Base-by-base conservation (phyloP, 2,329 filamentous ascomycete genomes). In the Colletotrichum graminicola region DNA sequence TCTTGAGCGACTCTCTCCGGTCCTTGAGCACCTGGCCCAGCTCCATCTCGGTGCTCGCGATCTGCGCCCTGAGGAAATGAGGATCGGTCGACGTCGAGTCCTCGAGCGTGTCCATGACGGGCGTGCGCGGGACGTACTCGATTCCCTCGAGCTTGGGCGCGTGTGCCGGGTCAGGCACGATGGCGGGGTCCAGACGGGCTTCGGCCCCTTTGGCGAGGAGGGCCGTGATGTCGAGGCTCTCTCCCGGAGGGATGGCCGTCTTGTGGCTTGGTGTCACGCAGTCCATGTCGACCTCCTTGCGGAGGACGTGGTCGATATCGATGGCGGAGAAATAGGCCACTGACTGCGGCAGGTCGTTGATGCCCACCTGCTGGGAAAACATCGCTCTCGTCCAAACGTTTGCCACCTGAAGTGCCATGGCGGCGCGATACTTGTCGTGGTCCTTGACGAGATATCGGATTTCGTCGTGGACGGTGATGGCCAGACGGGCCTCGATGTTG, bases 251-350 rank as follows among this genome's bases (percentile, higher is more conserved):
- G 52, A 99, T 98, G 39, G 91, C 86, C 0, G 88, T 86, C 0
- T 88, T 88, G 80, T 99, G 93, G 54, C 93, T 96, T 0, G 96
- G 96, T 0, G 96, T 99, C 54, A 98, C 83, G 79, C 96, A 99
- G 78, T 97, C 93, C 94, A 99, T 97, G 80, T 99, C 93, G 5
- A 99, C 97, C 81, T 99, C 96, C 80, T 99, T 99, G 62, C 96
- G 90, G n/a, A 99, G 86, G 3, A 99, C 95, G 76, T 94, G 91
- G 78, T 99, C 96, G 75, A 99, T 93, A 78, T 99, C 96, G 7
- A 99, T 90, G 4, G 96, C 95, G 1, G 93, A 97, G 82, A 99
- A 99, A 82, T 94, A 99, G 11, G 96, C 96, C 77, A 95, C 98
- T 0, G 93, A 91, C 78, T 98, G 96, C 0, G 97, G 96, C 12